phyloP scores from a whole-genome alignment of 2,329 filamentous ascomycete genomes.

The Pezicula rhizophila region DNA sequence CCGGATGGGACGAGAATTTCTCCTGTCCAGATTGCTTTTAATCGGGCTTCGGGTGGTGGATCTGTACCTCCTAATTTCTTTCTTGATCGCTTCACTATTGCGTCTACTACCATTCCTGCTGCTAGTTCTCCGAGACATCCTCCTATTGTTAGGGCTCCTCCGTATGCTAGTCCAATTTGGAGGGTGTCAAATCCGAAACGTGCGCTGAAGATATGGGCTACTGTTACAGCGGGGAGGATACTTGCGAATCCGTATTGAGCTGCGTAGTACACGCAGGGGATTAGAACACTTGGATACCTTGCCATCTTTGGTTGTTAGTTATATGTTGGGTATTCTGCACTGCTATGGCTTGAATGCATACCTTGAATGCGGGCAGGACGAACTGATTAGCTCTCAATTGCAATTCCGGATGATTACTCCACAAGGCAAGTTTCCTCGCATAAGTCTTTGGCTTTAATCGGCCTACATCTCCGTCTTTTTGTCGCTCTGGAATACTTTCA shows the following conservation, averaged over 20 bases:
- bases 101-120: constrained; percentile 4
- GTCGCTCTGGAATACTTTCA: constrained; percentile 5
- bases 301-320: constrained; percentile 13
- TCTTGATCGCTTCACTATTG: constrained; percentile 6
- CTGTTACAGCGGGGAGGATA: constrained; percentile 28
- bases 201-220: constrained; percentile 24
- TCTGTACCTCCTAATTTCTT: constrained; percentile 4
- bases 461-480: constrained; percentile 4
- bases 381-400: constrained; percentile 16
- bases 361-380: constrained; percentile 18
- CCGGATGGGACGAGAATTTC: constrained; percentile 23
- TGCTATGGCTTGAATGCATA: no score
- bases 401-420: constrained; percentile 2
- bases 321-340: no score
- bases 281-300: constrained; percentile 26
- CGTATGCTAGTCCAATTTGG: constrained; percentile 25
- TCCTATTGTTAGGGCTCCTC: constrained; percentile 23
- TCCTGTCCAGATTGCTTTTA: constrained; percentile 23
- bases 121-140: constrained; percentile 11
- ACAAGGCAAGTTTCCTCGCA: constrained; percentile 1
- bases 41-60: constrained; percentile 19
- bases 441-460: constrained; percentile 3
- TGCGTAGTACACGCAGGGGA: constrained; percentile 27
- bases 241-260: constrained; percentile 27
- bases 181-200: constrained; percentile 27